Evolutionary conservation across 306 rosid species (phyloP).

Genomic region (Quercus gilva): DNA sequence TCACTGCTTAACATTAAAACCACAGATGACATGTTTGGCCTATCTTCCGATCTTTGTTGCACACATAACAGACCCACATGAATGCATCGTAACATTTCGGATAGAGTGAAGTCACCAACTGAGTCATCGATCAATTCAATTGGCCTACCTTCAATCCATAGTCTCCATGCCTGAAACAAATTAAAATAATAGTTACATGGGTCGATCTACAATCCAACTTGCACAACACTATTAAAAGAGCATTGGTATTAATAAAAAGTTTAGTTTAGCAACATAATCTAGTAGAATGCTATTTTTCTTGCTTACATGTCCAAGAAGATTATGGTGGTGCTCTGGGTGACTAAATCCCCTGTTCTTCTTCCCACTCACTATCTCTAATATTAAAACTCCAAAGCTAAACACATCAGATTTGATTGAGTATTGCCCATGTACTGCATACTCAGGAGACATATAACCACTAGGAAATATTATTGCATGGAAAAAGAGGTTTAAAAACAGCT

Average conservation of each 20-base stretch:
- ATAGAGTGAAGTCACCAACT: constrained; percentile 1
- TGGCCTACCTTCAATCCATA: constrained; percentile 22
- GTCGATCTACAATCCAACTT: too few relatives aligned
- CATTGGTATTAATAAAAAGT: too few relatives aligned
- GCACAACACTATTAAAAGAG: too few relatives aligned
- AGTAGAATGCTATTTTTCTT: background rate
- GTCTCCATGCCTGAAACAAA: constrained; percentile 25
- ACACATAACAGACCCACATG: constrained; percentile 53
- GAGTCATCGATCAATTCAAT: constrained; percentile 21
- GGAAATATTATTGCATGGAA: background rate
- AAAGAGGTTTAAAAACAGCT: background rate
- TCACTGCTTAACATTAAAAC: constrained; percentile 47
- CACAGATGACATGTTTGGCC: constrained; percentile 58
- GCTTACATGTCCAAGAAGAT: constrained; percentile 52
- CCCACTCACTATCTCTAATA: constrained; percentile 51
- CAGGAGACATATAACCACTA: constrained; percentile 58
- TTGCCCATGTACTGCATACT: constrained; percentile 38
- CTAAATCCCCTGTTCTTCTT: constrained; percentile 44
- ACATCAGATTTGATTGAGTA: constrained; percentile 45
- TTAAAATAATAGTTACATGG: too few relatives aligned
- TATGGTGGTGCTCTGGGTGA: constrained; percentile 20
- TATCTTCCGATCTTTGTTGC: constrained; percentile 41
- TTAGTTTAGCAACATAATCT: too few relatives aligned
- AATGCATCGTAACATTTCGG: constrained; percentile 40
- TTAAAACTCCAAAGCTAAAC: constrained; percentile 45